Conservation (phyloP, 2,329 filamentous ascomycete genomes). For the Talaromyces rugulosus region DNA sequence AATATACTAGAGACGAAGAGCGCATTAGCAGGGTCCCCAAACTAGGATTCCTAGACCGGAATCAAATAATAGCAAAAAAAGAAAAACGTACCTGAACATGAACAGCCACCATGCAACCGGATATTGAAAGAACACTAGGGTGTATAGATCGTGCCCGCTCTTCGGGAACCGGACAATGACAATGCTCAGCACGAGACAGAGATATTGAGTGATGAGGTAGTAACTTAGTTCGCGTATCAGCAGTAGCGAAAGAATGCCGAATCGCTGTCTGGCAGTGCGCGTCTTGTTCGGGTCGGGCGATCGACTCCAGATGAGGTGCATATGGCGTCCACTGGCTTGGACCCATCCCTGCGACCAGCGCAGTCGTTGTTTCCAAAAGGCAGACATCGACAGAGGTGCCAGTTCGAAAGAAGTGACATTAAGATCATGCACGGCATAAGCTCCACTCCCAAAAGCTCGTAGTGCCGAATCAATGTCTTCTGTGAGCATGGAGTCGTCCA, state of each 20-base stretch:
- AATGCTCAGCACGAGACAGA: conserved; percentile 43
- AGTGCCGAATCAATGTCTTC: conserved; percentile 50
- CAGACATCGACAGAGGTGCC: conserved; percentile 41
- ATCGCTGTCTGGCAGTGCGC: conserved; percentile 35
- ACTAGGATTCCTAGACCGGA: neutral
- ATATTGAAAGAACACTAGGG: conserved; percentile 46
- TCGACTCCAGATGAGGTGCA: conserved; percentile 38
- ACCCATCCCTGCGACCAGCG: conserved; percentile 50
- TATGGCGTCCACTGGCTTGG: conserved; percentile 43
- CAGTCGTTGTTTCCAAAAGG: conserved; percentile 50
- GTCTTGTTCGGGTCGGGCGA: conserved; percentile 28
- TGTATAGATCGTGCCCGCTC: conserved; percentile 32
- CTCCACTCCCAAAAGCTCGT: conserved; percentile 41
- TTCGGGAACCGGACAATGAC: conserved; percentile 43
- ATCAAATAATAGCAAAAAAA: conserved; percentile 10
- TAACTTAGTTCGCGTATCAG: conserved; percentile 45
- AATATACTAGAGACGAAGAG: conserved; percentile 27
- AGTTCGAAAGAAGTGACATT: conserved; percentile 49
- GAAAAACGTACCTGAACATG: conserved; percentile 33
- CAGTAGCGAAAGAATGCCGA: conserved; percentile 44
- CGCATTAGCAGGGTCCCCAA: neutral
- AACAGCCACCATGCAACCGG: conserved; percentile 47
- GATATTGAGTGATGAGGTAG: conserved; percentile 48
- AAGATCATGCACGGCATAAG: conserved; percentile 45
- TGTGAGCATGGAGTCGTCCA: conserved; percentile 49